phyloP scores from a whole-genome alignment of 768 basidiomycete species.

The Trametes coccinea region DNA sequence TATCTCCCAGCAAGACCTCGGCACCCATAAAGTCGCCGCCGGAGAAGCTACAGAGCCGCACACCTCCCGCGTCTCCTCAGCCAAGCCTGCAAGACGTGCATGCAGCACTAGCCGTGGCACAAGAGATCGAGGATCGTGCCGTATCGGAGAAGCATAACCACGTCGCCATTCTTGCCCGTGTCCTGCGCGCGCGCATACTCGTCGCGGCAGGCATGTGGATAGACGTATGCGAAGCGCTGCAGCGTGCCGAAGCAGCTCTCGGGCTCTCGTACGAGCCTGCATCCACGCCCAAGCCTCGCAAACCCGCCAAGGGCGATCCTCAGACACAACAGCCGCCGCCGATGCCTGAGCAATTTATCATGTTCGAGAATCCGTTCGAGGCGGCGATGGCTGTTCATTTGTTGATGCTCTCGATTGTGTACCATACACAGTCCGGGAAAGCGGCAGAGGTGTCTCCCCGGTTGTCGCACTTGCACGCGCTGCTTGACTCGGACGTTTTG shows the following conservation, averaged over 20 bases:
- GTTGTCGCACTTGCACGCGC: conserved; percentile 59
- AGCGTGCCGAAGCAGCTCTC: conserved; percentile 50
- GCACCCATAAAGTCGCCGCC: conserved; percentile 5
- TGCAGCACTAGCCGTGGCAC: conserved; percentile 33
- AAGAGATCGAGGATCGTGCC: conserved; percentile 37
- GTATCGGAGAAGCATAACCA: conserved; percentile 38
- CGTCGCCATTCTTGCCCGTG: conserved; percentile 50
- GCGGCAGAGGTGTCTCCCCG: conserved; percentile 49
- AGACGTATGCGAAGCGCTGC: conserved; percentile 48
- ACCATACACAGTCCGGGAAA: conserved; percentile 59
- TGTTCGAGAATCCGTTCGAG: conserved; percentile 37
- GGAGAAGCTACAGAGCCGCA: conserved; percentile 1
- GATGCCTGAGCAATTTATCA: conserved; percentile 25
- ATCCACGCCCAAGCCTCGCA: conserved; percentile 24
- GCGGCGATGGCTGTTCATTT: conserved; percentile 53
- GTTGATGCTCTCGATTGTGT: conserved; percentile 62
- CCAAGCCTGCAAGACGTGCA: conserved; percentile 30
- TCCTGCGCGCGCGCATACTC: conserved; percentile 59
- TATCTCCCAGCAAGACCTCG: not conserved
- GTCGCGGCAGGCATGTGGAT: conserved; percentile 57
- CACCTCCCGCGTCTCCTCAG: conserved; percentile 17
- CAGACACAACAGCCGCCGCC: not conserved
- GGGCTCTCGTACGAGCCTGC: conserved; percentile 38
- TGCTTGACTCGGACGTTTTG: conserved; percentile 59
- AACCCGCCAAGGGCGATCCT: conserved; percentile 1